Conservation (phyloP, 2,329 filamentous ascomycete genomes). For the Bertia moriformis region DNA sequence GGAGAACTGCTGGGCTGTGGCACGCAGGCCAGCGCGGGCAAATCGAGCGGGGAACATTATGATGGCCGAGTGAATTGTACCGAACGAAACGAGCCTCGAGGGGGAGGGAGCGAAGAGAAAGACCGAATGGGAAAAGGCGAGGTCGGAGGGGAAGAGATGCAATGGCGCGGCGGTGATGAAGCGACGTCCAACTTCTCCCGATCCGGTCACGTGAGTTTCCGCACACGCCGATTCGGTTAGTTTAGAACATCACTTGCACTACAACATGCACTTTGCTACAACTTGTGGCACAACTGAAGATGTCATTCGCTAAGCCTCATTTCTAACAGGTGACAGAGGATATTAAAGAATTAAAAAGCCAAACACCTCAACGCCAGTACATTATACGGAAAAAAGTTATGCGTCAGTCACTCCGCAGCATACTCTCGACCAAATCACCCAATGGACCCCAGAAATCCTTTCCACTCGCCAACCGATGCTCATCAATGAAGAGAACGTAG, state of each 20-base stretch:
- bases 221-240: background rate
- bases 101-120: conserved; percentile 10
- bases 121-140: background rate
- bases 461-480: conserved; percentile 80
- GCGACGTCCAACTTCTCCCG: background rate
- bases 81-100: conserved; percentile 11
- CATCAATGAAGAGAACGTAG: conserved; percentile 95
- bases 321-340: too few relatives aligned
- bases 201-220: background rate
- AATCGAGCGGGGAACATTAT: conserved; percentile 4
- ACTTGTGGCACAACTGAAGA: too few relatives aligned
- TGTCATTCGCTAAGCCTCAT: too few relatives aligned
- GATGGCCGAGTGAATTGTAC: conserved; percentile 9
- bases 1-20: conserved; percentile 43
- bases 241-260: background rate
- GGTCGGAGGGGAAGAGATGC: too few relatives aligned
- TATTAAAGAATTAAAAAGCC: background rate
- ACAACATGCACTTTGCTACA: background rate
- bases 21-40: conserved; percentile 27
- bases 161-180: background rate
- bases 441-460: conserved; percentile 96
- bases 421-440: conserved; percentile 91
- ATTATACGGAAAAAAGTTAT: background rate
- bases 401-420: conserved; percentile 86
- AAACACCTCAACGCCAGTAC: background rate